phyloP scores from a whole-genome alignment of 768 basidiomycete species.

The Rhizopogon vulgaris region DNA sequence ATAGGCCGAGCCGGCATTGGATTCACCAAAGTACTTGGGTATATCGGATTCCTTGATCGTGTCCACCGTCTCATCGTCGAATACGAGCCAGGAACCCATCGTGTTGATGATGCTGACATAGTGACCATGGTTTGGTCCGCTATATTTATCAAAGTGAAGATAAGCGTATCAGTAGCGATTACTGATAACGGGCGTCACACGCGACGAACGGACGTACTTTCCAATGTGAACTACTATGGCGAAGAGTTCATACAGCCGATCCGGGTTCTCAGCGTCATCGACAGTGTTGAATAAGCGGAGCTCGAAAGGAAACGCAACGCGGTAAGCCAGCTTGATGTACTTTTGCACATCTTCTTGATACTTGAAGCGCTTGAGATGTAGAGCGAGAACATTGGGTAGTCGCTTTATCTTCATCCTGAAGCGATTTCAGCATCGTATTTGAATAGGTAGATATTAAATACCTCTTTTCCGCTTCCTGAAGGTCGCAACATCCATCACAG shows the following conservation, averaged over 20 bases:
- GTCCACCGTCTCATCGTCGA: conserved; percentile 93
- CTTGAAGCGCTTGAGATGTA: conserved; percentile 98
- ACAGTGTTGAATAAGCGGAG: conserved; percentile 95
- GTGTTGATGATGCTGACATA: conserved; percentile 94
- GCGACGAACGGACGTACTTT: conserved; percentile 56
- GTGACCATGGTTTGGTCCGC: conserved; percentile 98
- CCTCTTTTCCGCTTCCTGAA: conserved; percentile 99
- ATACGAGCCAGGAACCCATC: conserved; percentile 79
- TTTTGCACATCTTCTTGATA: conserved; percentile 88
- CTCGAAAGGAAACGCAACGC: conserved; percentile 94
- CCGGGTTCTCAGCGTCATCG: conserved; percentile 87
- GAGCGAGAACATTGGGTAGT: conserved; percentile 88
- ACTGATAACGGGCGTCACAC: conserved; percentile 6
- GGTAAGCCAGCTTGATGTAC: conserved; percentile 93
- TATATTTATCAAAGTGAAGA: conserved; percentile 27
- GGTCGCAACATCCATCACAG: conserved; percentile 93
- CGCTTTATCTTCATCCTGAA: conserved; percentile 97
- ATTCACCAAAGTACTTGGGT: conserved; percentile 91
- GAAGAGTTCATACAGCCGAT: conserved; percentile 89
- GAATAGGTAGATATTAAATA: conserved; percentile 18
- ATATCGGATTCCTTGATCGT: conserved; percentile 87
- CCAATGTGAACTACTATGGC: conserved; percentile 99
- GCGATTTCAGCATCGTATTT: conserved; percentile 7
- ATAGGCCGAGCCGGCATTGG: conserved; percentile 82
- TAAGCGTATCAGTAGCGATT: conserved; percentile 6